Percentiles rank a stretch among this genome's conserved stretches.
Evolutionary conservation across 495 filamentous ascomycete species (phyloP).

Genomic region (Collariella sp.): DNA sequence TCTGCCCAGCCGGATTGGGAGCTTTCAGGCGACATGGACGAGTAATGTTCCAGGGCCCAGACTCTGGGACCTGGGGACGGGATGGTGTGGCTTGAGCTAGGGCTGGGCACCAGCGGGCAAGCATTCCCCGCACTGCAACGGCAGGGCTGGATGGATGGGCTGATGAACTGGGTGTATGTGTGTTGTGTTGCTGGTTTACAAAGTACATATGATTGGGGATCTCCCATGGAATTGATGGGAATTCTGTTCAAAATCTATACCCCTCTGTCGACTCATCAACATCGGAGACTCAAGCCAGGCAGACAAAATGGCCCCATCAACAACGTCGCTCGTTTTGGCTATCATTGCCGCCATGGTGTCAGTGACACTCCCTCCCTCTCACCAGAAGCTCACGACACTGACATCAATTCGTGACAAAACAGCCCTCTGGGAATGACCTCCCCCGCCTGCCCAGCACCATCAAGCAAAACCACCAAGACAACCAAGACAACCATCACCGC

Average conservation of each 20-base stretch:
- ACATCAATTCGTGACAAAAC: background rate
- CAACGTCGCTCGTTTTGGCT: background rate
- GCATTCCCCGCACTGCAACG: too few species aligned
- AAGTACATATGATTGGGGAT: too few species aligned
- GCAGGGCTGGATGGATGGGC: too few species aligned
- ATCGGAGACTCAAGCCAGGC: background rate
- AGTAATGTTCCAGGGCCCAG: background rate
- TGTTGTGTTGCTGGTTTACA: too few species aligned
- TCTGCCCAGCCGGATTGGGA: conserved; percentile 1
- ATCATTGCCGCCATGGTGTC: background rate
- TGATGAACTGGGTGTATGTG: too few species aligned
- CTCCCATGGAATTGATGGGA: background rate
- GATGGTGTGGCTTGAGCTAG: too few species aligned
- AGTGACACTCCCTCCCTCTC: background rate
- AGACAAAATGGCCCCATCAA: background rate
- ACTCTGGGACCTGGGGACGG: background rate
- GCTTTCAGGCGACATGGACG: background rate
- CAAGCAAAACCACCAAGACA: background rate
- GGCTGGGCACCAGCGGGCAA: too few species aligned
- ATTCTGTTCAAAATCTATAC: too few species aligned
- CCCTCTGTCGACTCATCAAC: background rate
- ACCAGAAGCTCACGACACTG: background rate
- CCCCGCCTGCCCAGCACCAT: background rate
- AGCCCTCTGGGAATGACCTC: conserved; percentile 3
- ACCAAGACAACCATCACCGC: background rate